Conservation (phyloP, 2,329 filamentous ascomycete genomes). For the Colletotrichum acutatum region DNA sequence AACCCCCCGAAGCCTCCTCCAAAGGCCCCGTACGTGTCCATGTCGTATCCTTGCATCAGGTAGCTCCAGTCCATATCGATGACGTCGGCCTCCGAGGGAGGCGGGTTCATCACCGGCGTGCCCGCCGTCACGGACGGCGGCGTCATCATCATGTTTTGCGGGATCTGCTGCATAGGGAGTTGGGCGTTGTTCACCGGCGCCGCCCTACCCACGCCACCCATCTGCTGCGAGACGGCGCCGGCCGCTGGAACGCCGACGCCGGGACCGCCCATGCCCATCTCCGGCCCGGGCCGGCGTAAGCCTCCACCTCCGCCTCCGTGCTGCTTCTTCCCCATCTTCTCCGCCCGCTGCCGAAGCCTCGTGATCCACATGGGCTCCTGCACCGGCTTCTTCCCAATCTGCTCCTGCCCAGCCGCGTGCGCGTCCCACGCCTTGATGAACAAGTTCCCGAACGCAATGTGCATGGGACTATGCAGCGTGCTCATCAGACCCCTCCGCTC, state of each 20-base stretch:
- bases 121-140: conserved; percentile 41
- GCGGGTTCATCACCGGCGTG: conserved; percentile 32
- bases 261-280: neutral
- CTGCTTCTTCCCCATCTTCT: conserved; percentile 44
- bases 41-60: conserved; percentile 55
- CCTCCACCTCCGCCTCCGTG: neutral
- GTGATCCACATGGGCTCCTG: conserved; percentile 59
- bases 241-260: neutral
- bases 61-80: conserved; percentile 61
- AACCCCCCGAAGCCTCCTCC: conserved; percentile 38
- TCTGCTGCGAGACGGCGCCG: conserved; percentile 19
- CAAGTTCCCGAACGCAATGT: conserved; percentile 65
- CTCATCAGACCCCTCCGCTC: conserved; percentile 61
- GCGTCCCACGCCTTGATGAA: conserved; percentile 74
- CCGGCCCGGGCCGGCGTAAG: neutral
- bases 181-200: conserved; percentile 40
- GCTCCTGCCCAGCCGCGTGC: conserved; percentile 58
- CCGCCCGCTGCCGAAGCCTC: conserved; percentile 57
- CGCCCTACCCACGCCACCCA: conserved; percentile 40
- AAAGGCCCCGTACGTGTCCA: conserved; percentile 45
- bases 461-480: conserved; percentile 65
- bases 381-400: conserved; percentile 55
- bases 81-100: conserved; percentile 44
- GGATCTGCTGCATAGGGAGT: conserved; percentile 37
- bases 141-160: conserved; percentile 46